Evolutionary conservation across 441 rosid genomes (phyloP), one percentile per base, ranked within the genome.

Genomic region (Theobroma grandiflorum): DNA sequence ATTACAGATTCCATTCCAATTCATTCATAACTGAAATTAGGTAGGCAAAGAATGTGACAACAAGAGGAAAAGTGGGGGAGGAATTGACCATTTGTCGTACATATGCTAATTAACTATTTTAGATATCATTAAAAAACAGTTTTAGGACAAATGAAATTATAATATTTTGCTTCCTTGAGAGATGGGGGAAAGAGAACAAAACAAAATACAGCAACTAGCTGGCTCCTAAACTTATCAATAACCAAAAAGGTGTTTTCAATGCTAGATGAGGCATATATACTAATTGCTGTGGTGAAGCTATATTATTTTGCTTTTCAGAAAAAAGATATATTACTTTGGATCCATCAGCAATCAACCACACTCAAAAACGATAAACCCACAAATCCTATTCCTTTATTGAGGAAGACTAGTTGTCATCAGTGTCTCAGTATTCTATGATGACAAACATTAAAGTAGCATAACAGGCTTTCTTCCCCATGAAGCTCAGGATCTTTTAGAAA

Each of bases 11-110:
- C 58, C 26, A 8, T 3, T 49, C 59, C 74, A 33, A n/a, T n/a
- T n/a, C 5, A 55, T 72, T 55, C 63, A 53, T 72, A 53, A 53
- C 76, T 55, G 64, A n/a, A 9, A 55, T 33, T 71, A 26, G 20
- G 12, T 12, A 26, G 1, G 6, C 20, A 26, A 26, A 22, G 38
- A 69, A 52, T 9, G 75, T 6, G 16, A 53, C 15, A 72, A 20
- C 26, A 26, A 72, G 45, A 31, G 43, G 74, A 69, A 0, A 26
- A 70, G 58, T 15, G 74, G 38, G 62, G 22, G 26, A 50, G 15
- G 62, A 72, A 52, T 52, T n/a, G 31, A 72, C 45, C 43, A 16
- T 52, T 52, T 31, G 43, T 72, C 61, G 35, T 18, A 52, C 52
- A 52, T 18, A 52, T 72, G 62, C 62, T 52, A 52, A 72, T 33